These are phyloP conservation scores for Leishmania lainsoni DNA, from an alignment of 208 protist genomes.

Conservation along the genomic window DNA sequence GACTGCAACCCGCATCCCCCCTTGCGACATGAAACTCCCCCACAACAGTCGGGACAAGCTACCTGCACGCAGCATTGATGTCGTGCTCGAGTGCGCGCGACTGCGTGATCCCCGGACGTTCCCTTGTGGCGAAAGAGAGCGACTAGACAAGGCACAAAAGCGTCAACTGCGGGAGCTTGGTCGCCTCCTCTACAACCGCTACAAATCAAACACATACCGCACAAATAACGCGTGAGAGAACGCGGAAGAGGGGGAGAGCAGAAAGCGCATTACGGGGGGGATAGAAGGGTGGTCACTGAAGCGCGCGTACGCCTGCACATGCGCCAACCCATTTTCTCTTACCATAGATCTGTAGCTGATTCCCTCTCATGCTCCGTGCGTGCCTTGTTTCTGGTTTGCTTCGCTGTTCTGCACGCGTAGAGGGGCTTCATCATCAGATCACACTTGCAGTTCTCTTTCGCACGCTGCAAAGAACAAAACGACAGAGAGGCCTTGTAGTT, in stretches of 20 bases:
- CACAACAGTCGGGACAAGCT: constrained; percentile 1
- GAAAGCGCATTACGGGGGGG: background rate
- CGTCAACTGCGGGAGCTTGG: constrained; percentile 54
- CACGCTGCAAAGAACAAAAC: background rate
- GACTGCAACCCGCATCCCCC: background rate
- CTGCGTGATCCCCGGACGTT: constrained; percentile 36
- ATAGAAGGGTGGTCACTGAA: background rate
- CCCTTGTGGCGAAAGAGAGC: constrained; percentile 27
- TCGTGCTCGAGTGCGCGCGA: constrained; percentile 56
- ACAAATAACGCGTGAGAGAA: background rate
- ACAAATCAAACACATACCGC: constrained; percentile 17
- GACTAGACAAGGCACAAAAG: constrained; percentile 34
- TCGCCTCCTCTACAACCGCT: constrained; percentile 41
- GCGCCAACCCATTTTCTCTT: background rate
- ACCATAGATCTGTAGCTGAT: background rate
- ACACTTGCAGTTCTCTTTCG: background rate
- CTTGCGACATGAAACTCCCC: constrained; percentile 10
- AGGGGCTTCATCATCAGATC: background rate
- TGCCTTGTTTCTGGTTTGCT: background rate
- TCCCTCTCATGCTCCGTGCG: background rate
- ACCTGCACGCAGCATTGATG: constrained; percentile 22
- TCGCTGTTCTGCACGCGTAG: background rate
- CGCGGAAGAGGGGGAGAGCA: background rate
- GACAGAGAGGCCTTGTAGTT: background rate
- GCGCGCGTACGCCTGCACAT: background rate